Percentiles rank a stretch among this genome's conserved stretches.
phyloP scores from a whole-genome alignment of 495 filamentous ascomycete species.

The Endocarpon pusillum region DNA sequence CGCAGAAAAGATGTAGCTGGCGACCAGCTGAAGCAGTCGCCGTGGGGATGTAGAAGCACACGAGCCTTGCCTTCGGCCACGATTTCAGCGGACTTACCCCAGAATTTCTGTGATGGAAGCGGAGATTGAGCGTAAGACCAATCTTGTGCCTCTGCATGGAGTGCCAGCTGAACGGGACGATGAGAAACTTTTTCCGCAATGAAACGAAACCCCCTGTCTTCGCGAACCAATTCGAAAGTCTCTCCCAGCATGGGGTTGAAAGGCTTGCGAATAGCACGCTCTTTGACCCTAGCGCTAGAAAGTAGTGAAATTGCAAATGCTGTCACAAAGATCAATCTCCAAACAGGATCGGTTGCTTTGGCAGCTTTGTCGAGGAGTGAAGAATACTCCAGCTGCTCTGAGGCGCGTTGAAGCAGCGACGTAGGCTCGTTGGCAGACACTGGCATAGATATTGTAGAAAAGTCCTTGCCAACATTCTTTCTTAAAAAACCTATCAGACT shows the following conservation, averaged over 20 bases:
- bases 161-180: conserved; percentile 78
- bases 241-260: conserved; percentile 98
- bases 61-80: conserved; percentile 77
- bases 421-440: conserved; percentile 90
- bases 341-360: conserved; percentile 36
- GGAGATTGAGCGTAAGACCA: conserved; percentile 83
- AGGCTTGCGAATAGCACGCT: conserved; percentile 87
- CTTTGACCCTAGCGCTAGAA: conserved; percentile 61
- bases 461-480: conserved; percentile 95
- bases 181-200: conserved; percentile 87
- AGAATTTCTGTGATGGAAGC: conserved; percentile 87
- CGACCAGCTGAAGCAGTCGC: conserved; percentile 71
- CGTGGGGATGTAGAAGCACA: conserved; percentile 47
- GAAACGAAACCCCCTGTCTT: conserved; percentile 77
- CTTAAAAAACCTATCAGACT: conserved; percentile 86
- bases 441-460: conserved; percentile 92
- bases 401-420: conserved; percentile 69
- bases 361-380: conserved; percentile 60
- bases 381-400: conserved; percentile 83
- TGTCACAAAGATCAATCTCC: conserved; percentile 66
- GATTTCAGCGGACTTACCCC: conserved; percentile 90
- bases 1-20: conserved; percentile 76
- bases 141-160: conserved; percentile 66
- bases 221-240: conserved; percentile 81
- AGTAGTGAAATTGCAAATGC: conserved; percentile 81